A percentile compares a stretch with the other conserved stretches of the same genome.
Evolutionary conservation across 352 stramenopile genomes (phyloP).

Genomic region (Globisporangium orthogonon): DNA sequence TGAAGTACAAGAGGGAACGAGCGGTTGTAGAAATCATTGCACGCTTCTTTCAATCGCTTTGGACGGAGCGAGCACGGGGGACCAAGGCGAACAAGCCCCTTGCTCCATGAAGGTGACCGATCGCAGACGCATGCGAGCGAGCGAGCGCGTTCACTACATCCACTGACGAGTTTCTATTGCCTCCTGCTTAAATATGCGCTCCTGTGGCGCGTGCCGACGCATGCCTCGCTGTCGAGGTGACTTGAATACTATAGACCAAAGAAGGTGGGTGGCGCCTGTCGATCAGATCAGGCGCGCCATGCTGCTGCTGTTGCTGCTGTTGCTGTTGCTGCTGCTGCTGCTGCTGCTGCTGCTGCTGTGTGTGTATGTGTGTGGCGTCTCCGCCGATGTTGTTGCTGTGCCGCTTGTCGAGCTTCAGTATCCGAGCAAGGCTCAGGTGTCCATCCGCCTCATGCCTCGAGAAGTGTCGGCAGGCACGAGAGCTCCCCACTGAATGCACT

Average conservation of each 20-base stretch:
- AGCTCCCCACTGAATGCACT: constrained; percentile 1
- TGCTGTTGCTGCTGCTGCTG: not conserved
- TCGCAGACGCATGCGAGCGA: not conserved
- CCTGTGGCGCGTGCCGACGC: not conserved
- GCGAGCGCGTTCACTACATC: not conserved
- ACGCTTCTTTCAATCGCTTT: no score
- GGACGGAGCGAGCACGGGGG: no score
- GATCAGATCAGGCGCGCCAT: not conserved
- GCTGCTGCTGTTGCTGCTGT: not conserved
- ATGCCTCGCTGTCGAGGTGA: not conserved
- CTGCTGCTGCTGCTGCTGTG: not conserved
- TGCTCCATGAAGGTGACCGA: not conserved
- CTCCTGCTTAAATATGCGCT: constrained; percentile 2
- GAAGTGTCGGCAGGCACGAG: not conserved
- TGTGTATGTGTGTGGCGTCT: not conserved
- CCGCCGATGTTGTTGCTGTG: not conserved
- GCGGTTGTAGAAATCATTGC: no score
- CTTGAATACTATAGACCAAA: not conserved
- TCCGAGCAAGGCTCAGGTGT: no score
- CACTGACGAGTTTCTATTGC: not conserved
- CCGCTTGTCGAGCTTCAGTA: no score
- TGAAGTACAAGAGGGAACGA: not conserved
- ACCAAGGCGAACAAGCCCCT: not conserved
- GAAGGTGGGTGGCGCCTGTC: not conserved
- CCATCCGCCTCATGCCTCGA: not conserved